A percentile compares a stretch with the other conserved stretches of the same genome.
Evolutionary conservation across 306 rosid genomes (phyloP).

Genomic region (Cucurbita argyrosperma): DNA sequence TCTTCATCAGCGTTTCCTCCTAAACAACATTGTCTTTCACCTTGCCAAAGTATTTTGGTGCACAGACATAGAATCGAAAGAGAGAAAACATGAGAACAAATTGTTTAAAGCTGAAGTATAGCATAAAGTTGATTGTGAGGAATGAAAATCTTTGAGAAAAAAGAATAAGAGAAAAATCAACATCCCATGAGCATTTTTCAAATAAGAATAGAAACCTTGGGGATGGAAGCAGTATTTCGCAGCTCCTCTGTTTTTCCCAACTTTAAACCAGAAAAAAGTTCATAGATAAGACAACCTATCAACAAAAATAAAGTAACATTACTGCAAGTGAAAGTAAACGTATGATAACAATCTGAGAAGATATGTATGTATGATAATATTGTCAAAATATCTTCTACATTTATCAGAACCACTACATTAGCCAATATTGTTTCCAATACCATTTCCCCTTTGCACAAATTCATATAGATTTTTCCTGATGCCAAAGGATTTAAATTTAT

Average conservation of each 20-base stretch:
- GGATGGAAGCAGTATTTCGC: constrained; percentile 75
- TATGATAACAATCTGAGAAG: not conserved
- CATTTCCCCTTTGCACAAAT: not conserved
- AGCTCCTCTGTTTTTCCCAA: constrained; percentile 90
- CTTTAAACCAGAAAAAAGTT: constrained; percentile 77
- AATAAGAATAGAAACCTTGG: constrained; percentile 51
- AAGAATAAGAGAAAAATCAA: not conserved
- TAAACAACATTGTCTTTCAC: not conserved
- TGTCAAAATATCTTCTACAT: not conserved
- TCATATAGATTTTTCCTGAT: not conserved
- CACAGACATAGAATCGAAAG: not conserved
- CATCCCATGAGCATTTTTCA: not conserved
- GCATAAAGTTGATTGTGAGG: not conserved
- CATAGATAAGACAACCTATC: constrained; percentile 86
- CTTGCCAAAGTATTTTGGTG: not conserved
- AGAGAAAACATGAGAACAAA: not conserved
- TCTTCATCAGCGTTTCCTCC: not conserved
- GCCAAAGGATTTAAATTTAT: not conserved
- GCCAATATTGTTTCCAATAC: not conserved
- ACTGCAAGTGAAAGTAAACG: not conserved
- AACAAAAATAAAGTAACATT: constrained; percentile 4
- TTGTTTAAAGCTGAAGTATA: not conserved
- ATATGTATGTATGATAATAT: not conserved
- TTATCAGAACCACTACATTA: not conserved
- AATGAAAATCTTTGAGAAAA: not conserved